Base-by-base conservation (phyloP, 768 basidiomycete species). In the Crucibulum laeve region DNA sequence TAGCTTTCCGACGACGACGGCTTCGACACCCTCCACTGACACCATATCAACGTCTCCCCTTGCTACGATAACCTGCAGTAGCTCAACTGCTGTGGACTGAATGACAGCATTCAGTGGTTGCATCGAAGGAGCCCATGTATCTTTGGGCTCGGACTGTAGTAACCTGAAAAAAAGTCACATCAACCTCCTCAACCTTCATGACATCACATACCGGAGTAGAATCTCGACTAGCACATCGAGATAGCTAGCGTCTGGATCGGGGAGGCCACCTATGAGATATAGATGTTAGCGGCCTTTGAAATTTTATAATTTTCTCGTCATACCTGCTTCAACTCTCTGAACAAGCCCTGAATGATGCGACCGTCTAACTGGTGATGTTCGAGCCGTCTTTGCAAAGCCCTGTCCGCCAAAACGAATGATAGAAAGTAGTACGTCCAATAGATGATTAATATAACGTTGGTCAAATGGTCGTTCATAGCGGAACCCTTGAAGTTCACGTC, bases 341-440 rank as follows among this genome's bases (percentile, higher is more conserved):
- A 80, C 54, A 6, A 97, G 64, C 3, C 73, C 80, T 4, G 70
- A 47, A 56, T 91, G 79, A 28, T 79, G 69, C 3, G 89, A 82
- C 24, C 83, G 78, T 48, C 75, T 79, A 42, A 92, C 67, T 8
- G 68, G 64, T 1, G 82, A 80, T 10, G 72, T 71, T 42, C 84
- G 76, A 0, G 88, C 83, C 1, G 84, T 76, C 53, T 87, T 87
- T 36, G 80, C 73, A 56, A 96, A 87, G 0, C 89, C 91, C 61
- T 91, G 88, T 2, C 93, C 93, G 1, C 94, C 94, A 56, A 93
- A 94, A 25, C 82, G 79, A 42, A 88, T 77, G 8, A 96, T 71
- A 0, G 82, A 82, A 8, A 90, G 68, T 2, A 97, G 63, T 14
- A 79, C 80, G 46, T 93, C 90, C 35, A 97, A 62, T 6, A 91